Base-by-base conservation (phyloP, 83 land plant genomes). In the Thuja plicata region DNA sequence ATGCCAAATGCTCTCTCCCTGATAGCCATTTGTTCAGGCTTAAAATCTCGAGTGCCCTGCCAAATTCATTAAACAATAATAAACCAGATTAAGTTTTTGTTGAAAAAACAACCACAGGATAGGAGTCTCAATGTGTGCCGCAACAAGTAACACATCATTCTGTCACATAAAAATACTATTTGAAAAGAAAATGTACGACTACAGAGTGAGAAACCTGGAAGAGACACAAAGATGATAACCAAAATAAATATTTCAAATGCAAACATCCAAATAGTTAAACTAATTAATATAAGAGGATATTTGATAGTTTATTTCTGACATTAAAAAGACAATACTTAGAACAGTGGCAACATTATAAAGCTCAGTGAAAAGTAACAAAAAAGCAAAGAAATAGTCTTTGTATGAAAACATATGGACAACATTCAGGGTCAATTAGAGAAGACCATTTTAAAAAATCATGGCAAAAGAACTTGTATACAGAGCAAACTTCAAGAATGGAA, bases 31-130 rank as follows among this genome's bases (percentile, higher is more conserved):
- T 97, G 97, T 87, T 95, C 94, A 48, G 95, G 95, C 19, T 92
- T 92, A 90, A 96, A 97, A 91, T 97, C 99, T 84, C 99, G 93
- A 66, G 99, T 97, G 32, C 98, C 99, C 99, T 97, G 91, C 16
- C 21, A 81, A 78, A 60, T 50, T 84, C n/a, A 88, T 48, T 15
- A 70, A 74, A 7, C 8, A 37, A 87, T 76, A 35, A 21, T n/a
- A 24, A 40, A 35, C 3, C 16, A 76, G 21, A 76, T 24, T 5
- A 34, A 87, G 74, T 15, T 38, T 50, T 35, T 21, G 16, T 70
- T 17, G 87, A 35, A 11, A 86, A 50, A 57, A 21, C 27, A 10
- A n/a, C 52, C 11, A 46, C 10, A 82, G n/a, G 11, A 45, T 30
- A 46, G 27, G 85, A 43, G 50, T 46, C 48, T 43, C 43, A 24